phyloP scores from a whole-genome alignment of 2,329 filamentous ascomycete species.

The Parascedosporium putredinis region DNA sequence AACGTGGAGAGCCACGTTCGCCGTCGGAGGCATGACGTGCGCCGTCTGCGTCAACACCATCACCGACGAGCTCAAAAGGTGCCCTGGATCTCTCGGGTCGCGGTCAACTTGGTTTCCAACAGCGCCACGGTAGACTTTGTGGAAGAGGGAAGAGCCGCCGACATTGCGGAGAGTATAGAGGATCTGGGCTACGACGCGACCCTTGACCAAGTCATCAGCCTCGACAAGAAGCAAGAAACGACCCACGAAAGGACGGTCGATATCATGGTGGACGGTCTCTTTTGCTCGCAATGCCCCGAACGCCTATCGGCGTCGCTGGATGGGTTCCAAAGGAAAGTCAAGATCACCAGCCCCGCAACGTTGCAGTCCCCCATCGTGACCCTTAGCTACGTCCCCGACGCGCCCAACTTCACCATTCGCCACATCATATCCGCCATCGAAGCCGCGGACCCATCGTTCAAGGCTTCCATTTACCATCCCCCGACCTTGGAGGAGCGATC shows the following conservation, averaged over 20 bases:
- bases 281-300: conserved; percentile 60
- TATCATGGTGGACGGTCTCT: conserved; percentile 61
- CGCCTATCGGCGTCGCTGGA: conserved; percentile 44
- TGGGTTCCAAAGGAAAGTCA: conserved; percentile 38
- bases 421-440: conserved; percentile 60
- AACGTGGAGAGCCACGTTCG: conserved; percentile 41
- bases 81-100: conserved; percentile 46
- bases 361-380: conserved; percentile 56
- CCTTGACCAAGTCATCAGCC: conserved; percentile 36
- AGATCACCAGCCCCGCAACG: conserved; percentile 44
- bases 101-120: conserved; percentile 57
- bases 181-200: conserved; percentile 57
- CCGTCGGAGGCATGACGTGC: conserved; percentile 65
- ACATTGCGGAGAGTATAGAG: conserved; percentile 39
- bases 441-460: conserved; percentile 54
- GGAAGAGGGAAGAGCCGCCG: conserved; percentile 20
- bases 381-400: conserved; percentile 58
- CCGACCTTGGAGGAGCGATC: conserved; percentile 78
- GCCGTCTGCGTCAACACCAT: conserved; percentile 57
- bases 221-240: conserved; percentile 22
- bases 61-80: conserved; percentile 45
- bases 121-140: conserved; percentile 51
- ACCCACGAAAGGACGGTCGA: conserved; percentile 45
- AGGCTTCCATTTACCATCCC: conserved; percentile 63
- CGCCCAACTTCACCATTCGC: conserved; percentile 64